Conservation (phyloP, 2,329 filamentous ascomycete genomes). For the Gnomoniopsis smithogilvyi region DNA sequence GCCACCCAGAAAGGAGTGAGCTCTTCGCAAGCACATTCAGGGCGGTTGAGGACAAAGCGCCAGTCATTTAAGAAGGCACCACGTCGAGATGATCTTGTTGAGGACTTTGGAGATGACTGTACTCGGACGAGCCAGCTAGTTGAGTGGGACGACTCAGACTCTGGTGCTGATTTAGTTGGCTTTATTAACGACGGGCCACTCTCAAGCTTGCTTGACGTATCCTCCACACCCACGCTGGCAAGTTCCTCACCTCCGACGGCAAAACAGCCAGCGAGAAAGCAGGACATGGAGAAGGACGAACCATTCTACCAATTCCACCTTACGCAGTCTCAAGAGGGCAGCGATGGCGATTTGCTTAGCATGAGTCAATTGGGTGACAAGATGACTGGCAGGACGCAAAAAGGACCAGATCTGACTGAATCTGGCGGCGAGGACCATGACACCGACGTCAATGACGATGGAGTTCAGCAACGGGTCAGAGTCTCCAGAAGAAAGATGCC, state of each 20-base stretch:
- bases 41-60: neutral
- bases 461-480: conserved; percentile 17
- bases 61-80: neutral
- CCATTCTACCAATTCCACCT: neutral
- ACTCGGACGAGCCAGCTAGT: conserved; percentile 45
- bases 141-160: conserved; percentile 45
- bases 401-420: neutral
- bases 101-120: conserved; percentile 51
- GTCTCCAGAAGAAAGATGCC: conserved; percentile 19
- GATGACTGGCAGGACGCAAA: neutral
- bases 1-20: conserved; percentile 7
- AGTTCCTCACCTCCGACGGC: neutral
- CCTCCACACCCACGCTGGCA: conserved; percentile 1
- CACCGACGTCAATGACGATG: neutral
- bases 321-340: conserved; percentile 11
- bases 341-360: conserved; percentile 13
- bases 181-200: conserved; percentile 48
- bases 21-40: neutral
- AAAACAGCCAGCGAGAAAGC: neutral
- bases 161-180: conserved; percentile 48
- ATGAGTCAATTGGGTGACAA: conserved; percentile 14
- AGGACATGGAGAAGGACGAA: neutral
- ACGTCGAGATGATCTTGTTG: conserved; percentile 32
- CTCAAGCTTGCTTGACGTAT: conserved; percentile 7
- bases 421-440: conserved; percentile 7